phyloP scores from a whole-genome alignment of 805 yeast species.

The Yamadazyma kitorensis region DNA sequence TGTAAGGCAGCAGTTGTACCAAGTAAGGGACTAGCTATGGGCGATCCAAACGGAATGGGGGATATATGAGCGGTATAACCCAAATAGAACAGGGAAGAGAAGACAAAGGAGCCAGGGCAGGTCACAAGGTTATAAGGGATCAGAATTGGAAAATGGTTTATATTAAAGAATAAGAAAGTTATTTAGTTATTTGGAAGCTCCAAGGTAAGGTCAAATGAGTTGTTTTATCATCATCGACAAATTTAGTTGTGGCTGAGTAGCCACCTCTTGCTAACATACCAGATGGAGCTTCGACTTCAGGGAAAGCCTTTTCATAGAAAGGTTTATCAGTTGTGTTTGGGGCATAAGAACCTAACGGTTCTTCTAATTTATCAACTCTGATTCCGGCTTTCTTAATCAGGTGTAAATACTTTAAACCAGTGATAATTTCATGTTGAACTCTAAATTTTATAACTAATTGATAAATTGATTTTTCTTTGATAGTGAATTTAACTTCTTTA shows the following conservation, averaged over 20 bases:
- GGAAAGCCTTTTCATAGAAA: constrained; percentile 56
- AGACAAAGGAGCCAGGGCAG: no score
- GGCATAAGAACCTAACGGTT: constrained; percentile 87
- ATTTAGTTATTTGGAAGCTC: constrained; percentile 80
- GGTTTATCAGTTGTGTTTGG: constrained; percentile 84
- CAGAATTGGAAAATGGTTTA: no score
- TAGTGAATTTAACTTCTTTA: constrained; percentile 64
- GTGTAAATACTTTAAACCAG: constrained; percentile 86
- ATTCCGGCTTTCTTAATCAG: constrained; percentile 84
- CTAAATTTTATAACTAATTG: constrained; percentile 72
- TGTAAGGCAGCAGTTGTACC: no score
- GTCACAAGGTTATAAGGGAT: no score
- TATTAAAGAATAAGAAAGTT: no score
- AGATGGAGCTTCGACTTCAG: constrained; percentile 81
- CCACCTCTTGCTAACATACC: constrained; percentile 87
- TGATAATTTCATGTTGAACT: constrained; percentile 86
- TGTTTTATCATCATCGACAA: constrained; percentile 81
- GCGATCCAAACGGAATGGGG: no score
- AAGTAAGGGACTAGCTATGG: no score
- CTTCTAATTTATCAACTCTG: constrained; percentile 80
- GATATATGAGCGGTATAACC: no score
- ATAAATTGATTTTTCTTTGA: constrained; percentile 77
- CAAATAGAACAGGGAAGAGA: no score
- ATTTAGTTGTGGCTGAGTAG: constrained; percentile 77
- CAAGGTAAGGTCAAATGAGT: constrained; percentile 76